Percentiles rank a stretch among this genome's conserved stretches.
Conservation (phyloP, 345 rosid genomes). For the Murraya koenigii region DNA sequence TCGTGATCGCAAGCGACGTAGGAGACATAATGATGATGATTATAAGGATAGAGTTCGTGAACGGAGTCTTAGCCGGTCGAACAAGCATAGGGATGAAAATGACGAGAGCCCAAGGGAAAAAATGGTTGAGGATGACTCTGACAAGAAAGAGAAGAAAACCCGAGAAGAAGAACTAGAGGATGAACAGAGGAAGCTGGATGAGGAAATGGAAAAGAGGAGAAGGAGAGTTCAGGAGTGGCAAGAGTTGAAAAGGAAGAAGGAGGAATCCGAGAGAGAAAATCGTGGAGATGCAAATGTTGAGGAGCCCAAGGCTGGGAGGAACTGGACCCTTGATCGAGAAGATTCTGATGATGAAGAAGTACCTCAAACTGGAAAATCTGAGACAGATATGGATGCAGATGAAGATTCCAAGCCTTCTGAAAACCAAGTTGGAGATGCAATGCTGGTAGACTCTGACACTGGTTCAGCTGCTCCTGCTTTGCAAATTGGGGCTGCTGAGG, state of each 20-base stretch:
- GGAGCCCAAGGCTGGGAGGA: slow-evolving; percentile 62
- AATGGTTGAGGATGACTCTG: slow-evolving; percentile 48
- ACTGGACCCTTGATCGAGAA: slow-evolving; percentile 95
- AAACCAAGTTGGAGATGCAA: slow-evolving; percentile 45
- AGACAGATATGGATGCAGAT: slow-evolving; percentile 56
- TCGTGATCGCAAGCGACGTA: slow-evolving; percentile 54
- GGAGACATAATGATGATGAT: slow-evolving; percentile 57
- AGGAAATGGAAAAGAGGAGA: slow-evolving; percentile 86
- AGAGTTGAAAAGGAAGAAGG: slow-evolving; percentile 84
- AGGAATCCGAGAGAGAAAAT: slow-evolving; percentile 73
- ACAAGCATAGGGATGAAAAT: slow-evolving; percentile 48
- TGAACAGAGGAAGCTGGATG: slow-evolving; percentile 75
- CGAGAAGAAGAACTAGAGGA: slow-evolving; percentile 84
- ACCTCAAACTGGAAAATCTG: slow-evolving; percentile 36
- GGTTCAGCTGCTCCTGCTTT: slow-evolving; percentile 31
- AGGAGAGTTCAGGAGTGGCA: slow-evolving; percentile 99
- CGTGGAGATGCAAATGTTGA: slow-evolving; percentile 49
- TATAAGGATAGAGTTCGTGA: slow-evolving; percentile 65
- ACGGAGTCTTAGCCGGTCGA: slow-evolving; percentile 49
- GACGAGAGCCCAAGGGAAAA: slow-evolving; percentile 58
- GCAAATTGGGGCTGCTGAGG: slow-evolving; percentile 42
- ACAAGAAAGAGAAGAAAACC: slow-evolving; percentile 52
- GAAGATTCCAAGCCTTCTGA: slow-evolving; percentile 37
- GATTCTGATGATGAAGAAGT: slow-evolving; percentile 86
- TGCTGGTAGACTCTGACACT: slow-evolving; percentile 44